These are phyloP conservation scores for Xylaria venustula DNA, from an alignment of 495 filamentous ascomycete genomes.

Conservation along the genomic window DNA sequence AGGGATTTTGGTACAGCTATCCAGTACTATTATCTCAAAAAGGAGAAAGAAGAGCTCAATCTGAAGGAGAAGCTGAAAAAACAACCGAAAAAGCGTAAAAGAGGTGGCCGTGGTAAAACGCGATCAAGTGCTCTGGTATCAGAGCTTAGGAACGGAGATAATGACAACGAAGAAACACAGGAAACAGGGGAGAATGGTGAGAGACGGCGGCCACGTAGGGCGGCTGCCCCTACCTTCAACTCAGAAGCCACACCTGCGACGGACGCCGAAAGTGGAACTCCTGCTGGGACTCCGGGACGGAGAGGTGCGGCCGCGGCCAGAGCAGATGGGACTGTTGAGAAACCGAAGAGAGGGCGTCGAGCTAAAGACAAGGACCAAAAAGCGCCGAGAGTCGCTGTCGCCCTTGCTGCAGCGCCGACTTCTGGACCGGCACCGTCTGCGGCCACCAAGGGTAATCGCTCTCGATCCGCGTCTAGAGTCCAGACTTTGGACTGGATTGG, in stretches of 20 bases:
- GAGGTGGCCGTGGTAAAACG: slow-evolving; percentile 56
- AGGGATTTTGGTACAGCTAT: slow-evolving; percentile 86
- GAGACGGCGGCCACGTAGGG: slow-evolving; percentile 52
- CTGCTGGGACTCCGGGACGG: slow-evolving; percentile 46
- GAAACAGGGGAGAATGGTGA: slow-evolving; percentile 52
- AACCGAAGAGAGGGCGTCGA: slow-evolving; percentile 51
- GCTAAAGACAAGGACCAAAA: slow-evolving; percentile 40
- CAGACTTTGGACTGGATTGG: slow-evolving; percentile 39
- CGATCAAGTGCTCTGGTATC: slow-evolving; percentile 75
- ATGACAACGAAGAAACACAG: slow-evolving; percentile 52
- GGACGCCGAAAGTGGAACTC: slow-evolving; percentile 56
- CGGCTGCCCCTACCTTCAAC: slow-evolving; percentile 52
- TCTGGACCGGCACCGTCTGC: slow-evolving; percentile 7
- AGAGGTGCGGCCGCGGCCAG: slow-evolving; percentile 49
- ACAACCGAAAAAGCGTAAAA: slow-evolving; percentile 63
- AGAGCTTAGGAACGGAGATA: slow-evolving; percentile 62
- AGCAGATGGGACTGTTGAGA: slow-evolving; percentile 55
- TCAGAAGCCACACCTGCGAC: slow-evolving; percentile 44
- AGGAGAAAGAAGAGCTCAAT: slow-evolving; percentile 81
- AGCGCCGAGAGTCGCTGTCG: slow-evolving; percentile 41
- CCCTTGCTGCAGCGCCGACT: slow-evolving; percentile 41
- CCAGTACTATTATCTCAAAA: slow-evolving; percentile 92
- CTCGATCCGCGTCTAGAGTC: slow-evolving; percentile 44
- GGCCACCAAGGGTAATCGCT: slow-evolving; percentile 37
- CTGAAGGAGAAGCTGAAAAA: slow-evolving; percentile 84